Conservation (phyloP, 805 yeast species). For the Candida ovalis region DNA sequence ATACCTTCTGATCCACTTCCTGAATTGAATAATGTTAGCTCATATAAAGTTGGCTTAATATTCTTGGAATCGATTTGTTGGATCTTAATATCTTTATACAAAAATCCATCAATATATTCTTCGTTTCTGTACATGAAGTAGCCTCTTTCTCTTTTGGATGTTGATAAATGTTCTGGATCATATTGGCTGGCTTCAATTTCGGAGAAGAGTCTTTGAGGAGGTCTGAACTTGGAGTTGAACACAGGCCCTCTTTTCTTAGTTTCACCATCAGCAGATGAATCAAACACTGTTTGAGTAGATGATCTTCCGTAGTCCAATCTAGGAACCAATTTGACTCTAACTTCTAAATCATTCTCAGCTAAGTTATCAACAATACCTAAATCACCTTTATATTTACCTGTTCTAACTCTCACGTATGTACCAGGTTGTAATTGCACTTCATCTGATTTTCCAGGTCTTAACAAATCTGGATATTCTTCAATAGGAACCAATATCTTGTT, state of each 20-base stretch:
- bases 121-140: constrained; percentile 76
- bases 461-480: constrained; percentile 87
- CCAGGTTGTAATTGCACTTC: constrained; percentile 91
- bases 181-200: constrained; percentile 85
- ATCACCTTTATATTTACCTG: constrained; percentile 92
- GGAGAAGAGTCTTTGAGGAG: constrained; percentile 81
- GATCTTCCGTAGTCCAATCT: constrained; percentile 85
- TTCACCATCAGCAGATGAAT: constrained; percentile 19
- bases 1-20: constrained; percentile 81
- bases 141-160: constrained; percentile 57
- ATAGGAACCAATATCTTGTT: constrained; percentile 89
- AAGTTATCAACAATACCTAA: constrained; percentile 89
- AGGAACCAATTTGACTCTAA: constrained; percentile 88
- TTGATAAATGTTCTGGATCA: constrained; percentile 68
- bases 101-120: constrained; percentile 84
- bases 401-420: constrained; percentile 80
- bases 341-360: constrained; percentile 93
- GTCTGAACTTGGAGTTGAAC: constrained; percentile 61
- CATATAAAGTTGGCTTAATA: constrained; percentile 85
- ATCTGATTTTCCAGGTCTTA: constrained; percentile 83
- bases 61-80: constrained; percentile 73
- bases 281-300: constrained; percentile 26
- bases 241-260: constrained; percentile 39
- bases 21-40: constrained; percentile 73
- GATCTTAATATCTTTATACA: constrained; percentile 81